Base-by-base conservation (phyloP, 768 basidiomycete species). In the Boletus subparvulus region DNA sequence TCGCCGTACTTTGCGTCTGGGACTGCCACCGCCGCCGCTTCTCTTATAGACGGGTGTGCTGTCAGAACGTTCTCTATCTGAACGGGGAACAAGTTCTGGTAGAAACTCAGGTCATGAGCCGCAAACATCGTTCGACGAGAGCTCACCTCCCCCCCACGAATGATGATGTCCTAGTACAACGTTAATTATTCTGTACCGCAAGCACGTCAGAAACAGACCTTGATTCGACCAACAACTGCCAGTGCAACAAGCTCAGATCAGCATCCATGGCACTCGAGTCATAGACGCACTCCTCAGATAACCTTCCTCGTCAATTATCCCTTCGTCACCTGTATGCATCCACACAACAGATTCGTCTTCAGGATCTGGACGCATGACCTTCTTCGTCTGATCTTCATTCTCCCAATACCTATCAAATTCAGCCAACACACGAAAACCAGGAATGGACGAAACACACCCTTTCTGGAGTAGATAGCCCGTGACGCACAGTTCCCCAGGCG, bases 271-370 rank as follows among this genome's bases (percentile, higher is more conserved):
- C 47, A 50, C 21, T 19, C 21, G 37, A 51, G 13, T 33, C 14
- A 42, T 21, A 19, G 14, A 74, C 85, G 57, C 62, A 90, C 91
- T 84, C 61, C 73, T 72, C 19, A 93, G 68, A 71, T 92, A 93
- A 2, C 91, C 91, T 51, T 93, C 86, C 50, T 86, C 82, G 61
- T 94, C 91, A 74, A 94, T 80, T 35, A 88, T 84, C 1, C 82
- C 90, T 63, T 91, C 83, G 65, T 94, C 91, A 1, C 91, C 91
- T 0, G 88, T 91, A 69, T 87, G 80, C 85, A 93, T 91, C 91
- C 91, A 93, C 36, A 87, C 62, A 4, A 73, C 80, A 19, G 83
- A 85, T 14, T 77, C 67, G 50, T 81, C 77, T 58, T 83, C 80
- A 5, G 67, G 57, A 47, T 80, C 78, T 6, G 68, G 71, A 53